phyloP scores from a whole-genome alignment of 2,329 filamentous ascomycete species.

The Chalaropsis thielavioides region DNA sequence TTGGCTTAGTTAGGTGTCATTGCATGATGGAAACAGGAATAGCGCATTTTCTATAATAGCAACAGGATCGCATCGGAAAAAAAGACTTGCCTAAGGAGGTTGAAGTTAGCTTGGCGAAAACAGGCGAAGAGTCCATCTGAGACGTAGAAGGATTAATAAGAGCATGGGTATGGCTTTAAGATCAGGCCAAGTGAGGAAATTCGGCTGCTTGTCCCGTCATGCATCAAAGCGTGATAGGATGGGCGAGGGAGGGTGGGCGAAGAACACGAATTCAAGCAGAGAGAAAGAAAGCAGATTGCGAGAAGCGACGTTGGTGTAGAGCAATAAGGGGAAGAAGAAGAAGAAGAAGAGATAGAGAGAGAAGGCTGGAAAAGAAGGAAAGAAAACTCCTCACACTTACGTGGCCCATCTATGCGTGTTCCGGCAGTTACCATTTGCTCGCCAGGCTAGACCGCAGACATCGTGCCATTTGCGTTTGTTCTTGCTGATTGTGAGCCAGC shows the following conservation, averaged over 20 bases:
- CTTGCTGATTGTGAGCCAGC: not conserved
- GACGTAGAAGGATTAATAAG: slow-evolving; percentile 4
- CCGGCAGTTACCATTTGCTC: too few species aligned
- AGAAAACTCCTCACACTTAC: too few species aligned
- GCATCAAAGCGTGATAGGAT: not conserved
- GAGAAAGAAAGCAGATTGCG: not conserved
- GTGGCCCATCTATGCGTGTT: too few species aligned
- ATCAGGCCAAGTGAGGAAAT: not conserved
- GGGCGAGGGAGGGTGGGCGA: not conserved
- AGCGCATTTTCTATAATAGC: slow-evolving; percentile 1
- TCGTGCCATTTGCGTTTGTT: not conserved
- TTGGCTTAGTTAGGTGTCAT: not conserved
- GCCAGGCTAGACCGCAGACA: too few species aligned
- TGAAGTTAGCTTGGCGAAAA: slow-evolving; percentile 4
- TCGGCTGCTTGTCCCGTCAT: not conserved
- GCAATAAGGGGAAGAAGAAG: too few species aligned
- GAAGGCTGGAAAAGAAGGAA: too few species aligned
- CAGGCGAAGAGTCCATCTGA: slow-evolving; percentile 3
- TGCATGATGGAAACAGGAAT: not conserved
- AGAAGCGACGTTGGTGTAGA: not conserved
- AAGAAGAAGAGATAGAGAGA: too few species aligned
- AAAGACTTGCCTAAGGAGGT: not conserved
- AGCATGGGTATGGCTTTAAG: not conserved
- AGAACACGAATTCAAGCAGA: not conserved
- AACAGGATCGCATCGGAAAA: slow-evolving; percentile 2